These are phyloP conservation scores for Fusarium sp. DNA, from an alignment of 2,329 filamentous ascomycete species.

Conservation along the genomic window DNA sequence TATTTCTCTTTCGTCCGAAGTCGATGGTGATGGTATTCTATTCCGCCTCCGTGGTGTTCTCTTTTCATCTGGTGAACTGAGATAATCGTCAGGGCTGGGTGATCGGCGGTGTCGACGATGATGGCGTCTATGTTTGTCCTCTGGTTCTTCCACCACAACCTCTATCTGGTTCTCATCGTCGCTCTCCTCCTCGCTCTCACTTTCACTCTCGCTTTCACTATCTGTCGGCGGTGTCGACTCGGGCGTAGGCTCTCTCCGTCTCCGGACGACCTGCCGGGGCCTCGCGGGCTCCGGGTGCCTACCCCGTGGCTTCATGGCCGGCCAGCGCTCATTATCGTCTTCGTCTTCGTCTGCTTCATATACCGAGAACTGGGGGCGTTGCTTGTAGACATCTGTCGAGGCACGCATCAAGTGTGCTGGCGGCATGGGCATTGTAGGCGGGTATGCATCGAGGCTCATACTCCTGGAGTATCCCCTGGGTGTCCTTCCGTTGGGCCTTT, in stretches of 20 bases:
- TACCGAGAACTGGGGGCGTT: constrained; percentile 41
- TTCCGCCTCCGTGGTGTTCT: constrained; percentile 35
- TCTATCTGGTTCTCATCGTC: constrained; percentile 35
- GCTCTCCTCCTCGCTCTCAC: constrained; percentile 23
- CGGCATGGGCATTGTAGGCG: constrained; percentile 43
- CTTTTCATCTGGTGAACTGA: constrained; percentile 40
- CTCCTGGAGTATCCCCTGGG: constrained; percentile 41
- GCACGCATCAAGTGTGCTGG: constrained; percentile 41
- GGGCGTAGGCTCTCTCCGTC: constrained; percentile 30
- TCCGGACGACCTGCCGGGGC: constrained; percentile 25
- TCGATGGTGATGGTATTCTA: constrained; percentile 34
- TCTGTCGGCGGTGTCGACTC: constrained; percentile 32
- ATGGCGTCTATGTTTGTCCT: constrained; percentile 37
- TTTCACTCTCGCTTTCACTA: constrained; percentile 20
- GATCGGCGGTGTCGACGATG: constrained; percentile 20
- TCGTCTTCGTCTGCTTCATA: constrained; percentile 43
- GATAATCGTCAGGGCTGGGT: constrained; percentile 43
- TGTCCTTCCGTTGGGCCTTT: constrained; percentile 46
- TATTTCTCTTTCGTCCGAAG: constrained; percentile 40
- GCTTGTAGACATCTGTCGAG: constrained; percentile 45
- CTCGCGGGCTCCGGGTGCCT: constrained; percentile 29
- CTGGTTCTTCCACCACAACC: constrained; percentile 43
- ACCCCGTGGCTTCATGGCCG: constrained; percentile 32
- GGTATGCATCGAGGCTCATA: constrained; percentile 43
- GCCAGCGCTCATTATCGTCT: constrained; percentile 23